Evolutionary conservation across 176 grass and related monocot species (phyloP).

Genomic region (Neostapfia colusana): DNA sequence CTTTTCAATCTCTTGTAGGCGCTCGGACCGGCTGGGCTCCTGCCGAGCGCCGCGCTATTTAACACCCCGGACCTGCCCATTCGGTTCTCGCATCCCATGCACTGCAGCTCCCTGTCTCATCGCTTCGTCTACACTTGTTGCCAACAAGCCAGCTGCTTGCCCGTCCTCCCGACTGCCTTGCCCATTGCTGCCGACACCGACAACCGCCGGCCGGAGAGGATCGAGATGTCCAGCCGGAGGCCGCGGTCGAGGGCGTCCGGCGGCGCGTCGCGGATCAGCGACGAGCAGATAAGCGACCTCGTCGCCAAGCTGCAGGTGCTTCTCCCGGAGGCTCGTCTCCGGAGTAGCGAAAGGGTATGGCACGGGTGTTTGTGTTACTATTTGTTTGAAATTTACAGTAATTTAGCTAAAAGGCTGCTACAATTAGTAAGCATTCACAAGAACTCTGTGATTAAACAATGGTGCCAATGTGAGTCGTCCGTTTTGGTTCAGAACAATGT

Average conservation of each 20-base stretch:
- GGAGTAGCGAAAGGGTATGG: conserved; percentile 51
- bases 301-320: conserved; percentile 64
- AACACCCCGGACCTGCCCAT: conserved; percentile 36
- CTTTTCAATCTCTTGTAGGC: neutral
- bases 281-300: conserved; percentile 70
- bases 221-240: conserved; percentile 32
- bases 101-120: conserved; percentile 8
- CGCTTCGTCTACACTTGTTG: neutral
- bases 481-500: neutral
- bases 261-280: conserved; percentile 48
- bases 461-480: neutral
- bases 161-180: neutral
- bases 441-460: neutral
- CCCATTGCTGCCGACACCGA: neutral
- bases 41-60: conserved; percentile 36
- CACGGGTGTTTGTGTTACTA: too few species aligned
- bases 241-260: conserved; percentile 51
- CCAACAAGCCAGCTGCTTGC: neutral
- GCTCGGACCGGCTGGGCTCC: neutral
- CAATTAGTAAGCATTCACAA: neutral
- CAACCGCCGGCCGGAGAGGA: neutral
- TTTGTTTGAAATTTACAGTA: too few species aligned
- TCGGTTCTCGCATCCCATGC: conserved; percentile 35
- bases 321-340: conserved; percentile 55
- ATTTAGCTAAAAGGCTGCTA: neutral